Conservation (phyloP, 2,329 filamentous ascomycete species). For the Neocatenulostroma microsporum region DNA sequence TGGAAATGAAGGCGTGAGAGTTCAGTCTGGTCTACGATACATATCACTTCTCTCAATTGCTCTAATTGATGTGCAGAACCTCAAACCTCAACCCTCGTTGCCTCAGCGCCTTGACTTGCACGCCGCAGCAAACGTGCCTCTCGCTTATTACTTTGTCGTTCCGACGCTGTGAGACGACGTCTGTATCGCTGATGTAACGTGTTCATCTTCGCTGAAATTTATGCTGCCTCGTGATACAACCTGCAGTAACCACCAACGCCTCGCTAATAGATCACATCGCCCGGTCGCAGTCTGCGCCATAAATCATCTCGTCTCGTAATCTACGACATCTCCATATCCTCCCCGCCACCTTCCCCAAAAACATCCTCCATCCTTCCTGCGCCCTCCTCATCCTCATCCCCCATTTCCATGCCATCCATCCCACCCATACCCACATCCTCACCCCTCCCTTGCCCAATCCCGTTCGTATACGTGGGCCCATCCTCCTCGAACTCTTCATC, state of each 20-base stretch:
- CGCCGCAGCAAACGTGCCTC: too few species aligned
- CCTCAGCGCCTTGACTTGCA: too few species aligned
- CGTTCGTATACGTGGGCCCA: slow-evolving; percentile 42
- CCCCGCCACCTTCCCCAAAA: slow-evolving; percentile 31
- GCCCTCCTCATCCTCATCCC: slow-evolving; percentile 28
- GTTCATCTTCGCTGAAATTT: too few species aligned
- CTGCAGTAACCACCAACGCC: slow-evolving; percentile 5
- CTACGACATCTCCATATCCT: slow-evolving; percentile 25
- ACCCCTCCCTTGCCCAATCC: slow-evolving; percentile 20
- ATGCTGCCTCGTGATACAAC: too few species aligned
- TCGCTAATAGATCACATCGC: slow-evolving; percentile 1
- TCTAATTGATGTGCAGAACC: too few species aligned
- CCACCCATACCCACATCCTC: slow-evolving; percentile 33
- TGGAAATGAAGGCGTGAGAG: too few species aligned
- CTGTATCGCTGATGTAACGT: too few species aligned
- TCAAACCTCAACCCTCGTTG: too few species aligned
- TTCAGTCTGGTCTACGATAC: too few species aligned
- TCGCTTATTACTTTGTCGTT: too few species aligned
- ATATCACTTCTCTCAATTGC: too few species aligned
- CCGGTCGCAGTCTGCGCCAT: neutral
- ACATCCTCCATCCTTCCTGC: slow-evolving; percentile 37
- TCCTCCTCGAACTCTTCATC: slow-evolving; percentile 39
- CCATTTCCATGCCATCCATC: slow-evolving; percentile 31
- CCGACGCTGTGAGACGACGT: too few species aligned
- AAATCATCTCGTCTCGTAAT: neutral